Evolutionary conservation across 495 filamentous ascomycete genomes (phyloP).

Genomic region (Aspergillus olivimuriae): DNA sequence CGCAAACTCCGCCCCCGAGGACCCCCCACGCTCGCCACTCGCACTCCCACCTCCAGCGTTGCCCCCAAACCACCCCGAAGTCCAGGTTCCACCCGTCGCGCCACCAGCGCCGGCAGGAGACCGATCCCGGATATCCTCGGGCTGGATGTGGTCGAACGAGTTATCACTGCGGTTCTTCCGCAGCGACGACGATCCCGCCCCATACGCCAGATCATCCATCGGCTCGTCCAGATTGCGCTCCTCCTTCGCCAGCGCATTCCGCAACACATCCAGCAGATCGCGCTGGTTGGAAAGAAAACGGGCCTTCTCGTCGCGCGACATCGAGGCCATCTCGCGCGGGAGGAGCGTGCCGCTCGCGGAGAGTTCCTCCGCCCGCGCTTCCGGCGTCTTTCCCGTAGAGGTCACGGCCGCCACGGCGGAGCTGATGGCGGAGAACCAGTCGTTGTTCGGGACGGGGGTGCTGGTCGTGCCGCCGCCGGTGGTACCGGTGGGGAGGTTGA

Average conservation of each 20-base stretch:
- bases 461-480: slow-evolving; percentile 28
- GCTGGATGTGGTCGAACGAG: slow-evolving; percentile 78
- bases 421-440: slow-evolving; percentile 57
- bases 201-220: slow-evolving; percentile 42
- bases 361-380: slow-evolving; percentile 46
- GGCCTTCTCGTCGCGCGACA: slow-evolving; percentile 54
- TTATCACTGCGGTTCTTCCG: slow-evolving; percentile 67
- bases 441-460: slow-evolving; percentile 49
- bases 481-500: slow-evolving; percentile 63
- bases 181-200: slow-evolving; percentile 41
- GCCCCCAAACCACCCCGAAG: slow-evolving; percentile 37
- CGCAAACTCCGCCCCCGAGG: slow-evolving; percentile 28
- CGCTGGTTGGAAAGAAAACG: slow-evolving; percentile 66
- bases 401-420: slow-evolving; percentile 54
- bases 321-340: slow-evolving; percentile 54
- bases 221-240: slow-evolving; percentile 44
- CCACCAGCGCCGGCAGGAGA: slow-evolving; percentile 11
- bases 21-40: slow-evolving; percentile 21
- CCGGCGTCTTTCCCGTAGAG: slow-evolving; percentile 35
- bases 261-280: slow-evolving; percentile 61
- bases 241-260: slow-evolving; percentile 70
- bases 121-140: slow-evolving; percentile 51
- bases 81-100: slow-evolving; percentile 27
- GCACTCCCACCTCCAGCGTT: no score
- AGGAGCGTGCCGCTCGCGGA: slow-evolving; percentile 58